phyloP scores from a whole-genome alignment of 192 early-diverging fungal genomes.

The Backusella morwellensis region DNA sequence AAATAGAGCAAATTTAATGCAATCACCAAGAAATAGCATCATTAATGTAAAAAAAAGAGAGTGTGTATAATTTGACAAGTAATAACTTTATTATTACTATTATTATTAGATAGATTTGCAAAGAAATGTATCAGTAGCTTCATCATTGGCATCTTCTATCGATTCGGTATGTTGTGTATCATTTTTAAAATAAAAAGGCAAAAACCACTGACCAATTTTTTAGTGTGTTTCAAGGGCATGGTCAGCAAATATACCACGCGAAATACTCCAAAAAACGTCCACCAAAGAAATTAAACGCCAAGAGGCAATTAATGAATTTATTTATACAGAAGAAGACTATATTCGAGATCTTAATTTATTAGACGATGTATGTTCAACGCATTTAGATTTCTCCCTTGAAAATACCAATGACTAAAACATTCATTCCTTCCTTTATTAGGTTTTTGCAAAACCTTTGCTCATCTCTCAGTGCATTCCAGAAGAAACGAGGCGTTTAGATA shows the following conservation, averaged over 20 bases:
- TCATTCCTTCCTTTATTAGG: not conserved
- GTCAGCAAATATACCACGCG: slow-evolving; percentile 73
- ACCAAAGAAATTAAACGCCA: slow-evolving; percentile 83
- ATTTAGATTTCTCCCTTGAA: not conserved
- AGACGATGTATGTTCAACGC: slow-evolving; percentile 38
- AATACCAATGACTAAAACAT: not conserved
- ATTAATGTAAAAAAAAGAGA: not conserved
- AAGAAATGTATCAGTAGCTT: slow-evolving; percentile 26
- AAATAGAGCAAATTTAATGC: not conserved
- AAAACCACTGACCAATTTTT: not conserved
- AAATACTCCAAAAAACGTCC: slow-evolving; percentile 63
- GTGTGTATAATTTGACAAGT: not conserved
- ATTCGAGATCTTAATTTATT: slow-evolving; percentile 83
- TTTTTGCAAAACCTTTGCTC: slow-evolving; percentile 31
- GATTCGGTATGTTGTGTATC: slow-evolving; percentile 14
- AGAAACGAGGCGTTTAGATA: slow-evolving; percentile 19
- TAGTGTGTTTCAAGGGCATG: slow-evolving; percentile 47
- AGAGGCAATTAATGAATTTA: slow-evolving; percentile 93
- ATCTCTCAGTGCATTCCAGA: slow-evolving; percentile 25
- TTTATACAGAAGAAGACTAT: slow-evolving; percentile 92
- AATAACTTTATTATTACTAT: not conserved
- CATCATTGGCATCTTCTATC: slow-evolving; percentile 19
- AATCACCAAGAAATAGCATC: not conserved
- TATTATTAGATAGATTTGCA: not conserved
- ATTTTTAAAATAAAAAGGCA: not conserved